Evolutionary conservation across 108 stramenopile species (phyloP).

Genomic region (Schizochytrium sp.): DNA sequence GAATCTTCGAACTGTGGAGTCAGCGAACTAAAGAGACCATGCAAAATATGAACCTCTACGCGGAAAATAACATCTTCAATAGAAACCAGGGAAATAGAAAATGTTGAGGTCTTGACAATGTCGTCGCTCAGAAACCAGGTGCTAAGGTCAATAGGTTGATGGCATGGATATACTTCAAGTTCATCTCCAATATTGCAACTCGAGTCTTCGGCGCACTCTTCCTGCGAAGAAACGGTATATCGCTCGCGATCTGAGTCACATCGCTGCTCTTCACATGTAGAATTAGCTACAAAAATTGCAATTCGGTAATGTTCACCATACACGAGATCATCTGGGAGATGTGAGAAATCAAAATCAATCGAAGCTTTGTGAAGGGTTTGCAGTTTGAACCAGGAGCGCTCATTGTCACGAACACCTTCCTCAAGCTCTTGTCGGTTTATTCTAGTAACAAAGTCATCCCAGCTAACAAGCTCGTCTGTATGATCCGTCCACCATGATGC

Average conservation of each 20-base stretch:
- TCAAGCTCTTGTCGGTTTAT: constrained; percentile 64
- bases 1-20: constrained; percentile 79
- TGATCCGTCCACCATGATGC: not conserved
- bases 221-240: constrained; percentile 60
- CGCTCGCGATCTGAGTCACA: constrained; percentile 73
- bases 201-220: constrained; percentile 21
- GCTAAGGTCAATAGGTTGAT: constrained; percentile 78
- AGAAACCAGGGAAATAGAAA: constrained; percentile 81
- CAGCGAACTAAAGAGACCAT: constrained; percentile 79
- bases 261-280: constrained; percentile 75
- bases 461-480: not conserved
- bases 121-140: constrained; percentile 74
- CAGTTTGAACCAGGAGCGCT: constrained; percentile 81
- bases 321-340: constrained; percentile 76
- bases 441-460: constrained; percentile 70
- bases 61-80: constrained; percentile 83
- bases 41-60: constrained; percentile 82
- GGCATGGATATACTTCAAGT: constrained; percentile 80
- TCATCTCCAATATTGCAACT: constrained; percentile 21
- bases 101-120: constrained; percentile 75
- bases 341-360: constrained; percentile 80
- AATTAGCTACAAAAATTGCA: constrained; percentile 81
- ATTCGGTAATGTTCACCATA: constrained; percentile 83
- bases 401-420: constrained; percentile 75
- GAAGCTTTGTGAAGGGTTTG: constrained; percentile 76